These are phyloP conservation scores for Xylariales sp. DNA, from an alignment of 2,329 filamentous ascomycete species.

Conservation along the genomic window DNA sequence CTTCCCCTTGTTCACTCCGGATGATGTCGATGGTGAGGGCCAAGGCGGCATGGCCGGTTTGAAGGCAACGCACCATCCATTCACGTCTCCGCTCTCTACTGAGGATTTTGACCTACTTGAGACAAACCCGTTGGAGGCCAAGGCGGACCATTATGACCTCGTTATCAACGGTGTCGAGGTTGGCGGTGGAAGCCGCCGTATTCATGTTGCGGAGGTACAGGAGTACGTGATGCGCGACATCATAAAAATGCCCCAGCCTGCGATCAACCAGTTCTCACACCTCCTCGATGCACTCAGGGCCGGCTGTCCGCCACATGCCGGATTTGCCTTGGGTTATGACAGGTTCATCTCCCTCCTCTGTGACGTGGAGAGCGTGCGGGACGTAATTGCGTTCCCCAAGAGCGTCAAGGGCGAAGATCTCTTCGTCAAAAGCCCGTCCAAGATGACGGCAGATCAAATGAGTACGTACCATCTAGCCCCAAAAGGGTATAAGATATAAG, in stretches of 20 bases:
- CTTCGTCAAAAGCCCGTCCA: slow-evolving; percentile 73
- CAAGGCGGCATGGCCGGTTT: slow-evolving; percentile 81
- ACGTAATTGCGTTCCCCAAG: slow-evolving; percentile 98
- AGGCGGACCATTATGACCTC: slow-evolving; percentile 90
- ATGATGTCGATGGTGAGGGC: slow-evolving; percentile 55
- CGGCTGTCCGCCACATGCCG: slow-evolving; percentile 92
- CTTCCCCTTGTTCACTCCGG: slow-evolving; percentile 88
- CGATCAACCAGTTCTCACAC: slow-evolving; percentile 79
- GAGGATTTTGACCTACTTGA: slow-evolving; percentile 71
- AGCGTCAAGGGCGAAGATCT: slow-evolving; percentile 83
- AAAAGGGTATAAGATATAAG: no score
- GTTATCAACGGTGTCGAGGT: slow-evolving; percentile 94
- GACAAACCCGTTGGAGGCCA: slow-evolving; percentile 65
- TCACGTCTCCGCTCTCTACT: slow-evolving; percentile 76
- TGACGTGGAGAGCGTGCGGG: slow-evolving; percentile 71
- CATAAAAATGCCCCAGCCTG: slow-evolving; percentile 68
- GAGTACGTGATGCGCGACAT: slow-evolving; percentile 81
- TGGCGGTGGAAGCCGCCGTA: slow-evolving; percentile 88
- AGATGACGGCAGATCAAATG: slow-evolving; percentile 55
- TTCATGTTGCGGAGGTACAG: slow-evolving; percentile 79
- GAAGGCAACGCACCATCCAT: slow-evolving; percentile 88
- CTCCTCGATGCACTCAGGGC: slow-evolving; percentile 75
- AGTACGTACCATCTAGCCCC: slow-evolving; percentile 38
- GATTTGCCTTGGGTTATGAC: slow-evolving; percentile 90
- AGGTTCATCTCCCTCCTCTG: slow-evolving; percentile 76